Conservation (phyloP, 176 grass and related monocot species). For the Alopecurus myosuroides region DNA sequence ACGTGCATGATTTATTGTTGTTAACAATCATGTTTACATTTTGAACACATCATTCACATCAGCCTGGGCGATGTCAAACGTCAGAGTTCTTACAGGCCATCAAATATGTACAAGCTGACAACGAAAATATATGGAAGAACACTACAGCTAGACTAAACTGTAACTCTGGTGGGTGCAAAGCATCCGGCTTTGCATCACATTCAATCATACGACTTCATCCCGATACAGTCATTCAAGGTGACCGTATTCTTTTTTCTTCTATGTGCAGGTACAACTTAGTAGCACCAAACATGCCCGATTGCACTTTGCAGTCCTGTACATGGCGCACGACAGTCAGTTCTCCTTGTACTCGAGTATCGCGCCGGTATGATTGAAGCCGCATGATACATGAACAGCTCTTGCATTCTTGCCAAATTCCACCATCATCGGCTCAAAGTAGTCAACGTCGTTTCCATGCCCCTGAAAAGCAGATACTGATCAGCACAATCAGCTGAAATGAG, state of each 20-base stretch:
- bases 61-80: neutral
- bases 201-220: neutral
- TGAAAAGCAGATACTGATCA: conserved; percentile 28
- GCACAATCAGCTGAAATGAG: neutral
- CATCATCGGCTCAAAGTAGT: conserved; percentile 71
- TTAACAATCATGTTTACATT: conserved; percentile 17
- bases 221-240: neutral
- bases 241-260: conserved; percentile 6
- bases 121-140: conserved; percentile 13
- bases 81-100: neutral
- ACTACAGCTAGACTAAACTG: conserved; percentile 14
- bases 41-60: neutral
- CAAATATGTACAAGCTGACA: neutral
- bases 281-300: neutral
- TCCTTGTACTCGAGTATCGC: conserved; percentile 61
- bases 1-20: neutral
- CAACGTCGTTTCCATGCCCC: conserved; percentile 81
- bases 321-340: conserved; percentile 6
- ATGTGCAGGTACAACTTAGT: conserved; percentile 11
- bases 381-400: conserved; percentile 74
- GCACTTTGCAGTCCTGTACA: neutral
- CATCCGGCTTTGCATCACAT: conserved; percentile 7
- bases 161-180: conserved; percentile 18
- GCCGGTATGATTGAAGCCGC: conserved; percentile 93
- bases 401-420: conserved; percentile 46